phyloP scores from a whole-genome alignment of 495 filamentous ascomycete genomes.

The Tuber aestivum region DNA sequence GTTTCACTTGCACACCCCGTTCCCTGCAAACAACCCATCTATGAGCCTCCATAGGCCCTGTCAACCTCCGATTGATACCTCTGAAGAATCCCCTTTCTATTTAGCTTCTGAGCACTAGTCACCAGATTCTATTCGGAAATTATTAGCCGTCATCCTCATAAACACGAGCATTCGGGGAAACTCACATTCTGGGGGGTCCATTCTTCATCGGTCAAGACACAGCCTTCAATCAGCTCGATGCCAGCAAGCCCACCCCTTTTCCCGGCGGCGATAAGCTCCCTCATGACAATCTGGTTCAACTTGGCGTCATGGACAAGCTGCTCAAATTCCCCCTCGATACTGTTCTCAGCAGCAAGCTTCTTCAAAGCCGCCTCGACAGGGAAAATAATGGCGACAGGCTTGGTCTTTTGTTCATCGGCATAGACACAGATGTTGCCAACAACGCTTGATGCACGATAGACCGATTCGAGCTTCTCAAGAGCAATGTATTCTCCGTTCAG shows the following conservation, averaged over 20 bases:
- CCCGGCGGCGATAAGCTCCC: conserved; percentile 72
- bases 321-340: conserved; percentile 68
- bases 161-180: conserved; percentile 23
- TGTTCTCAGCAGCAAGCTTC: conserved; percentile 69
- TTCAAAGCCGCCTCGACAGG: conserved; percentile 78
- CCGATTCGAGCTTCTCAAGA: conserved; percentile 94
- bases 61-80: conserved; percentile 62
- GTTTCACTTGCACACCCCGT: not conserved
- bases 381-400: conserved; percentile 90
- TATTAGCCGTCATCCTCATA: conserved; percentile 3
- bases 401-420: conserved; percentile 70
- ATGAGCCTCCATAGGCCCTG: conserved; percentile 49
- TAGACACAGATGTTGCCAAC: conserved; percentile 95
- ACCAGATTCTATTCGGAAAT: conserved; percentile 53
- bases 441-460: conserved; percentile 78
- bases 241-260: conserved; percentile 68
- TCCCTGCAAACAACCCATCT: not conserved
- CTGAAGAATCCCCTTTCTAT: conserved; percentile 60
- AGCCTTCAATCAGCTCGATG: conserved; percentile 89
- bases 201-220: conserved; percentile 89
- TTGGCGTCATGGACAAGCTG: conserved; percentile 78
- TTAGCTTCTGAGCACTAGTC: conserved; percentile 72
- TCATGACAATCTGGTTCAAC: conserved; percentile 68
- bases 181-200: conserved; percentile 96
- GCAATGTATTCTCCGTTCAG: conserved; percentile 96